phyloP scores from a whole-genome alignment of 75 land plant genomes.

The Ceratopteris richardii region DNA sequence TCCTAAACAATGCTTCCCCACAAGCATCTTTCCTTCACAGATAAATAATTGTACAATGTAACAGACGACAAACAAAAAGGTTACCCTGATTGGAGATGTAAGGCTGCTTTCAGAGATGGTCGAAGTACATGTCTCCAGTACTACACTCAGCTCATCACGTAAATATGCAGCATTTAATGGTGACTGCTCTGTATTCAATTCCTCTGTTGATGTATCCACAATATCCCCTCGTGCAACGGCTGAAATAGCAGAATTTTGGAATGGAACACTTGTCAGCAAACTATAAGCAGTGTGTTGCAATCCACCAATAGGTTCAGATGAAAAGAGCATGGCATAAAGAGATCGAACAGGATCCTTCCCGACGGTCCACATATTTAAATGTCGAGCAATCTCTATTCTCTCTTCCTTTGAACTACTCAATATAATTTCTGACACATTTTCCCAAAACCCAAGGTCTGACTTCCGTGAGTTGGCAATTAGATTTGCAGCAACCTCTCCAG shows the following conservation, averaged over 20 bases:
- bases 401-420: conserved; percentile 39
- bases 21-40: neutral
- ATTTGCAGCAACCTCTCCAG: conserved; percentile 27
- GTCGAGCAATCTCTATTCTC: conserved; percentile 53
- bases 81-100: conserved; percentile 52
- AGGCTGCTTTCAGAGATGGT: conserved; percentile 41
- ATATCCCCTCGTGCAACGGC: conserved; percentile 41
- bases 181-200: conserved; percentile 19
- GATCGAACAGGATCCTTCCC: conserved; percentile 68
- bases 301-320: conserved; percentile 43
- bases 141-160: conserved; percentile 54
- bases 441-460: conserved; percentile 51
- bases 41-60: neutral
- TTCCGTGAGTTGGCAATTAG: conserved; percentile 37
- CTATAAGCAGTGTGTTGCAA: conserved; percentile 70
- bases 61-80: neutral
- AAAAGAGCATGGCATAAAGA: conserved; percentile 76
- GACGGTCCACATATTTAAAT: conserved; percentile 84
- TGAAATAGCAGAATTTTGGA: conserved; percentile 34
- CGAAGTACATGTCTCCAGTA: conserved; percentile 45
- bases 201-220: conserved; percentile 12
- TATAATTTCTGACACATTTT: conserved; percentile 46
- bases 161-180: conserved; percentile 36
- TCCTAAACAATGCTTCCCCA: too few species aligned
- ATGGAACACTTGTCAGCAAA: conserved; percentile 56